Evolutionary conservation across 495 filamentous ascomycete genomes (phyloP).

Genomic region (Clohesyomyces aquaticus): DNA sequence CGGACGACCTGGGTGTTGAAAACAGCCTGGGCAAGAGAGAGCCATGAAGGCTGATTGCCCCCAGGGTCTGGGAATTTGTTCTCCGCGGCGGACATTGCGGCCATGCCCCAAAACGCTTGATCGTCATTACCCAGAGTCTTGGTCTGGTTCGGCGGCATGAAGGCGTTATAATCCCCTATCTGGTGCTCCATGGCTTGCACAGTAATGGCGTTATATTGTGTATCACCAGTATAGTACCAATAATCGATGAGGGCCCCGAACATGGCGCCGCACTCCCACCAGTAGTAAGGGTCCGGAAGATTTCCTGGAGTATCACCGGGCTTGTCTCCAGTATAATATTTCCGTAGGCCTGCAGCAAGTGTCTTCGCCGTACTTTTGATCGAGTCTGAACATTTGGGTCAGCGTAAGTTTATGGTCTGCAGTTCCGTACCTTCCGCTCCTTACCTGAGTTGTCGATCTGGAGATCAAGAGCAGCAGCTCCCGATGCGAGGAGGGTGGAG

Average conservation of each 20-base stretch:
- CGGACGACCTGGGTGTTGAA: slow-evolving; percentile 72
- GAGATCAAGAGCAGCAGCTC: slow-evolving; percentile 37
- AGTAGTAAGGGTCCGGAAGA: slow-evolving; percentile 50
- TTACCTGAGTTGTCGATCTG: slow-evolving; percentile 27
- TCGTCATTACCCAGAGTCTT: slow-evolving; percentile 60
- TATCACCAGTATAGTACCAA: slow-evolving; percentile 61
- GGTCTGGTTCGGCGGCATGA: slow-evolving; percentile 54
- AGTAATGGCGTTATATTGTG: slow-evolving; percentile 56
- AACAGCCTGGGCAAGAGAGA: slow-evolving; percentile 75
- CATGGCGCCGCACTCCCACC: slow-evolving; percentile 57
- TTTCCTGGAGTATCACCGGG: slow-evolving; percentile 51
- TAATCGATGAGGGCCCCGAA: slow-evolving; percentile 57
- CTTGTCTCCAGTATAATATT: slow-evolving; percentile 53
- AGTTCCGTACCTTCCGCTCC: background rate
- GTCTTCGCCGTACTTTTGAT: slow-evolving; percentile 46
- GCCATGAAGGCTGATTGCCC: slow-evolving; percentile 64
- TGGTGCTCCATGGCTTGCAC: slow-evolving; percentile 57
- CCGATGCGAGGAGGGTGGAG: slow-evolving; percentile 24
- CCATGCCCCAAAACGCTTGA: slow-evolving; percentile 62
- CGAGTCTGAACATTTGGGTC: slow-evolving; percentile 29
- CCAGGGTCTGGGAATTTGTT: slow-evolving; percentile 53
- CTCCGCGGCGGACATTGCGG: slow-evolving; percentile 61
- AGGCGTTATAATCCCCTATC: slow-evolving; percentile 54
- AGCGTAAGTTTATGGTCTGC: slow-evolving; percentile 4
- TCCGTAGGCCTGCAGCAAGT: slow-evolving; percentile 45